Percentiles rank a stretch among this genome's conserved stretches.
Evolutionary conservation across 2,329 filamentous ascomycete species (phyloP).

Genomic region (Penicillium decumbens): DNA sequence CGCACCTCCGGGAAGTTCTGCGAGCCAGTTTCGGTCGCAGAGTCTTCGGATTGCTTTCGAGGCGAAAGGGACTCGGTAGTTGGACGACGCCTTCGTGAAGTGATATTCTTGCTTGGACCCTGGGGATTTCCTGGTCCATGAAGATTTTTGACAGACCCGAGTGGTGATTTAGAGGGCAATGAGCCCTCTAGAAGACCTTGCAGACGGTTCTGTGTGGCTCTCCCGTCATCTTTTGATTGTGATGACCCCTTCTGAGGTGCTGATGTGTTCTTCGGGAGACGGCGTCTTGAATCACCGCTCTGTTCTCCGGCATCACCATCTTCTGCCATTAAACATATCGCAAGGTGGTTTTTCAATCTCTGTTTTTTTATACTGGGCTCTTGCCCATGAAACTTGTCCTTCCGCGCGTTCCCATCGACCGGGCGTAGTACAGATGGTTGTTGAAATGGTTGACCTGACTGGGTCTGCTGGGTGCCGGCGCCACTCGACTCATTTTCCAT

Average conservation of each 20-base stretch:
- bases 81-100: neutral
- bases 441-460: neutral
- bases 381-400: constrained; percentile 1
- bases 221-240: constrained; percentile 1
- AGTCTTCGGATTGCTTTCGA: neutral
- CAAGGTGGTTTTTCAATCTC: constrained; percentile 25
- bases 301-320: constrained; percentile 41
- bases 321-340: constrained; percentile 47
- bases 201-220: constrained; percentile 24
- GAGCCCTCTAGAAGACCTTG: constrained; percentile 32
- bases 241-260: neutral
- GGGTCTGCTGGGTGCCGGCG: neutral
- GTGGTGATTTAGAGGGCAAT: constrained; percentile 20
- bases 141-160: constrained; percentile 6
- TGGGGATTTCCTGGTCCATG: neutral
- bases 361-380: constrained; percentile 32
- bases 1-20: constrained; percentile 5
- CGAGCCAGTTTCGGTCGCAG: constrained; percentile 2
- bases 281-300: neutral
- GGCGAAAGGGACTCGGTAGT: neutral
- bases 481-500: neutral
- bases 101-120: neutral
- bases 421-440: constrained; percentile 22
- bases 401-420: constrained; percentile 27
- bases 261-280: neutral